Percentiles rank a stretch among this genome's conserved stretches.
Evolutionary conservation across 2,329 filamentous ascomycete species (phyloP).

Genomic region (Leptographium procerum): DNA sequence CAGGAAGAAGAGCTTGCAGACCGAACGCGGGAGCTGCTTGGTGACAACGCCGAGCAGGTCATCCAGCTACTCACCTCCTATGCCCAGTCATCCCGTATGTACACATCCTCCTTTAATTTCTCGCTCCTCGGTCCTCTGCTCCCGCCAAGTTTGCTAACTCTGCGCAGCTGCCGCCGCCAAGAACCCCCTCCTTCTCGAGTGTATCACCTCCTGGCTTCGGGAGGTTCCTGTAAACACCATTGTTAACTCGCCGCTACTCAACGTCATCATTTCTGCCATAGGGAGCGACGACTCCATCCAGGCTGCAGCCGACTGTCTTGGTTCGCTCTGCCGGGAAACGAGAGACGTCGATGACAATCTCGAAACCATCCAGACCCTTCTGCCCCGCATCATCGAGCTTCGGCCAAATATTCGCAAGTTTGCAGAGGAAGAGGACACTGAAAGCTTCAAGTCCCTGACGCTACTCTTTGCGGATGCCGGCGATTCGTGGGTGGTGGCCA

Average conservation of each 20-base stretch:
- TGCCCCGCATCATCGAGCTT: constrained; percentile 68
- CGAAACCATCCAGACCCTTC: constrained; percentile 67
- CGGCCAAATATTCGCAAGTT: constrained; percentile 64
- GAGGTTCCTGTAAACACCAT: constrained; percentile 80
- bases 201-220: constrained; percentile 91
- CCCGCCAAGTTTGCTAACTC: neutral
- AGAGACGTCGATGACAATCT: constrained; percentile 86
- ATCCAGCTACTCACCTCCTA: constrained; percentile 82
- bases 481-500: constrained; percentile 86
- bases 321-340: constrained; percentile 84
- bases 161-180: constrained; percentile 44
- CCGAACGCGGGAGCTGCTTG: constrained; percentile 80
- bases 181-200: constrained; percentile 86
- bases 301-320: constrained; percentile 83
- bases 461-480: constrained; percentile 87
- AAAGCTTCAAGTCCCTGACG: constrained; percentile 79
- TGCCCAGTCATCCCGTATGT: constrained; percentile 77
- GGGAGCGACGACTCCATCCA: constrained; percentile 69
- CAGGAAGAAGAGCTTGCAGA: constrained; percentile 90
- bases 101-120: neutral
- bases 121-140: constrained; percentile 2
- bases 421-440: constrained; percentile 70
- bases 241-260: constrained; percentile 73
- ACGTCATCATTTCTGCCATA: constrained; percentile 68
- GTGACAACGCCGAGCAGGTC: constrained; percentile 82